Conservation (phyloP, 208 protist species). For the Sergeia podlipaevii region DNA sequence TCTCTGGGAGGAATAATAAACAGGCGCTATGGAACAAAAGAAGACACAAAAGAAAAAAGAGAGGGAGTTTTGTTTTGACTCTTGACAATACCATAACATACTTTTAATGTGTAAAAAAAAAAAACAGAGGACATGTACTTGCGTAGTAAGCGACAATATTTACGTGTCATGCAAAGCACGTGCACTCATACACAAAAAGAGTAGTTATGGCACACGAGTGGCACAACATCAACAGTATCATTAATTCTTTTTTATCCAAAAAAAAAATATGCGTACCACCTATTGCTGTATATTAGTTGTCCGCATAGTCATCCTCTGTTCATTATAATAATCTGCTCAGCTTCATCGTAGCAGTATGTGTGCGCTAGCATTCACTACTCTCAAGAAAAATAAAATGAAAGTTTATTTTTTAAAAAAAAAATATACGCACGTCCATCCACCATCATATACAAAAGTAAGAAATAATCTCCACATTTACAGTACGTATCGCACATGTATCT, state of each 20-base stretch:
- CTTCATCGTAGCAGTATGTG: conserved; percentile 1
- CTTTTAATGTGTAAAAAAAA: background rate
- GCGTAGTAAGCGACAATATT: background rate
- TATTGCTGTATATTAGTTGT: too few relatives aligned
- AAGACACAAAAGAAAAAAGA: conserved; percentile 2
- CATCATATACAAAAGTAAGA: too few relatives aligned
- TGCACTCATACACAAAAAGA: background rate
- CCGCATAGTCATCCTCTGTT: too few relatives aligned
- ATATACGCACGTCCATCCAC: background rate
- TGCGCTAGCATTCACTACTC: background rate
- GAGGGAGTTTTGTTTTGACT: background rate
- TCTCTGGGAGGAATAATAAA: background rate
- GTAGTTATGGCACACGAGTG: background rate
- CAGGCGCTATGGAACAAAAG: background rate
- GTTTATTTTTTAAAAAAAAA: background rate
- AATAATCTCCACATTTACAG: too few relatives aligned
- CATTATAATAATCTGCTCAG: background rate
- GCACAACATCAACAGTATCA: too few relatives aligned
- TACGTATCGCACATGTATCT: too few relatives aligned
- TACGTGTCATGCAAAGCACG: too few relatives aligned
- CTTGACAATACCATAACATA: conserved; percentile 4
- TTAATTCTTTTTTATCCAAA: too few relatives aligned
- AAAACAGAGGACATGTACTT: background rate
- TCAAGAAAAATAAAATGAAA: conserved; percentile 10
- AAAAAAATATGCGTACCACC: too few relatives aligned